Evolutionary conservation across 2,329 filamentous ascomycete species (phyloP), one percentile per base, ranked within the genome.

Genomic region (Rhinocladiella similis): DNA sequence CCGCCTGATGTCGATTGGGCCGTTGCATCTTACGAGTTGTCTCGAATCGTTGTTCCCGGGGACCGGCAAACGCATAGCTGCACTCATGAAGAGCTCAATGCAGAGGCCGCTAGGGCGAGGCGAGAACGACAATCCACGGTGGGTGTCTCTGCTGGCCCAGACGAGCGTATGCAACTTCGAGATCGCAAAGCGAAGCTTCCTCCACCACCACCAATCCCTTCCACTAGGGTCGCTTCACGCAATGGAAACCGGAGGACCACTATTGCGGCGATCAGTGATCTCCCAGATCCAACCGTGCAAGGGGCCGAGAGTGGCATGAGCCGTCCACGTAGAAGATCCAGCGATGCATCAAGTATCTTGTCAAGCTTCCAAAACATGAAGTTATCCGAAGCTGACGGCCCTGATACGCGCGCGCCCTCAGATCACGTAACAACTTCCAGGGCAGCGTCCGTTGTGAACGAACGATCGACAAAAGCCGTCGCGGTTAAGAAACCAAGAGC

Each of bases 1-100:
- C 83, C 88, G 1, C 91, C 92, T 2, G 88, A 92, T 43, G 87
- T 97, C 0, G 82, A 89, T 42, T 97, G 93, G 94, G 83, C 87
- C 0, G 82, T 88, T 25, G 91, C 92, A n/a, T 83, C 90, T 0
- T 83, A 90, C 65, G 91, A 96, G 69, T 76, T 97, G 12, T 89
- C 86, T 66, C 91, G 90, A 68, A 72, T 95, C 3, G 81, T 97
- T 19, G 88, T 97, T 54, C 94, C 93, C 0, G 79, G 78, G 0
- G 81, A 88, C 63, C 83, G 91, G 3, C 84, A 91, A 64, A 91
- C 88, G 0, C 80, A 80, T 50, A 96, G 91, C 73, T 90, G 83
- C 72, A 87, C 79, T 29, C 81, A 86, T 7, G 89, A 95, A 64
- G 91, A 97, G 45, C 79, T 97, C 5, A 87, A 88, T 57, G 83